Conservation (phyloP, 768 basidiomycete genomes). For the Mycena chlorophos region DNA sequence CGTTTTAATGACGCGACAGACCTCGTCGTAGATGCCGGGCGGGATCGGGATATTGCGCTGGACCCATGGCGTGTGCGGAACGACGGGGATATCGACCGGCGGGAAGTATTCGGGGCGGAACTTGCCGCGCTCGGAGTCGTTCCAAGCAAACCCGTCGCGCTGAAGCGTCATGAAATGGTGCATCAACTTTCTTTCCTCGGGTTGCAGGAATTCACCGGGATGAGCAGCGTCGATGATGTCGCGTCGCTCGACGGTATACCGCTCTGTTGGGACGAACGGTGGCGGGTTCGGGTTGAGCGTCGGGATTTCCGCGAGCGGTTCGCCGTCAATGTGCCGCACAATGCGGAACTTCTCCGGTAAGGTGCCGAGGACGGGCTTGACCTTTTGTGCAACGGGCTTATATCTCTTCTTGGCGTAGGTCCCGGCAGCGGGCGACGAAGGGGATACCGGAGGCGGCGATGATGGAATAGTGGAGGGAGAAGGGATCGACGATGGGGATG, state of each 20-base stretch:
- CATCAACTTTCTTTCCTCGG: slow-evolving; percentile 16
- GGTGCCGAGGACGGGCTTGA: slow-evolving; percentile 14
- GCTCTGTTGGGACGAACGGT: not conserved
- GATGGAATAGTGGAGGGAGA: too few relatives aligned
- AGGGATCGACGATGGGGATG: not conserved
- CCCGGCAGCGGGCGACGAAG: not conserved
- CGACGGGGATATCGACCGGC: slow-evolving; percentile 21
- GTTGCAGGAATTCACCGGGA: slow-evolving; percentile 14
- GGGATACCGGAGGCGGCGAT: not conserved
- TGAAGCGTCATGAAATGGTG: slow-evolving; percentile 14
- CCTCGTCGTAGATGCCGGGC: slow-evolving; percentile 1
- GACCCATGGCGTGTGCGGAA: slow-evolving; percentile 26
- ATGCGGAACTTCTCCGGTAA: slow-evolving; percentile 22
- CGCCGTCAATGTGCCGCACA: slow-evolving; percentile 10
- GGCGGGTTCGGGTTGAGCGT: slow-evolving; percentile 4
- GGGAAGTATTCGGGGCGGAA: slow-evolving; percentile 25
- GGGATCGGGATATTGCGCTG: slow-evolving; percentile 1
- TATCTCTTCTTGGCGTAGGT: slow-evolving; percentile 19
- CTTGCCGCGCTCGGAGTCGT: slow-evolving; percentile 20
- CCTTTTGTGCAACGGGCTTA: slow-evolving; percentile 23
- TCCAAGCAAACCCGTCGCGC: slow-evolving; percentile 20
- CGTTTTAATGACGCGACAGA: not conserved
- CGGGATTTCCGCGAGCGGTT: slow-evolving; percentile 13
- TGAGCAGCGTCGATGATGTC: slow-evolving; percentile 7
- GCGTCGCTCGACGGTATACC: slow-evolving; percentile 8